Conservation (phyloP, 345 rosid genomes). For the Pistacia integerrima region DNA sequence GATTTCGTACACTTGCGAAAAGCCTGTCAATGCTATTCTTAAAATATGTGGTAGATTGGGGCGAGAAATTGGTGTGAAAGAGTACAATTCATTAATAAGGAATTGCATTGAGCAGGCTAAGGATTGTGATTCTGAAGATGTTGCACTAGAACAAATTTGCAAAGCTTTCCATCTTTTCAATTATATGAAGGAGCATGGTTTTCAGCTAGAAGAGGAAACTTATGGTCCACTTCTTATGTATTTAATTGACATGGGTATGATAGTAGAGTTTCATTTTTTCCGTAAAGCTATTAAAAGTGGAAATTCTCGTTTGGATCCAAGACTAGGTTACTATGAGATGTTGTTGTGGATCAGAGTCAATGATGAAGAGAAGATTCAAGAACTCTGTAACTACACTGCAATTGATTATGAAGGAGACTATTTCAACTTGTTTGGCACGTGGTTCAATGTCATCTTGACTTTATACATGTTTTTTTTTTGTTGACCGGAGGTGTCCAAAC, state of each 20-base stretch:
- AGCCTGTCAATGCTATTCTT: constrained; percentile 15
- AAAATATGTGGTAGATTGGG: constrained; percentile 54
- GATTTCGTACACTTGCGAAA: too few relatives aligned
- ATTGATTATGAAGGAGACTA: constrained; percentile 26
- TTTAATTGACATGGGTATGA: constrained; percentile 68
- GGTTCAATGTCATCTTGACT: not conserved
- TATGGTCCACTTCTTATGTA: constrained; percentile 69
- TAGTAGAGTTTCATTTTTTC: constrained; percentile 55
- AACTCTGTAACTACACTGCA: constrained; percentile 46
- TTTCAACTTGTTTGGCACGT: constrained; percentile 51
- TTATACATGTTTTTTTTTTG: too few relatives aligned
- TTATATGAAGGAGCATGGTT: constrained; percentile 74
- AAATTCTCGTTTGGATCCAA: constrained; percentile 36
- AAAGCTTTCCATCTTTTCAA: constrained; percentile 46
- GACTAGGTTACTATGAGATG: constrained; percentile 89
- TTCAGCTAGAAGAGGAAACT: constrained; percentile 52
- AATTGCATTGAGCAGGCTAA: constrained; percentile 54
- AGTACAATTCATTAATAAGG: constrained; percentile 57
- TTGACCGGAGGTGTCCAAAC: too few relatives aligned
- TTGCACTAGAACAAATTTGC: constrained; percentile 42
- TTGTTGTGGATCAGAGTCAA: constrained; percentile 54
- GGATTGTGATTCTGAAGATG: constrained; percentile 43
- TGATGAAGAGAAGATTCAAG: constrained; percentile 54
- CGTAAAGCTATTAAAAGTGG: constrained; percentile 39
- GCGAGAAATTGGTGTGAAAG: constrained; percentile 61